A percentile compares a stretch with the other conserved stretches of the same genome.
Conservation (phyloP, 1,139 yeast genomes). For the Scheffersomyces lignicola region DNA sequence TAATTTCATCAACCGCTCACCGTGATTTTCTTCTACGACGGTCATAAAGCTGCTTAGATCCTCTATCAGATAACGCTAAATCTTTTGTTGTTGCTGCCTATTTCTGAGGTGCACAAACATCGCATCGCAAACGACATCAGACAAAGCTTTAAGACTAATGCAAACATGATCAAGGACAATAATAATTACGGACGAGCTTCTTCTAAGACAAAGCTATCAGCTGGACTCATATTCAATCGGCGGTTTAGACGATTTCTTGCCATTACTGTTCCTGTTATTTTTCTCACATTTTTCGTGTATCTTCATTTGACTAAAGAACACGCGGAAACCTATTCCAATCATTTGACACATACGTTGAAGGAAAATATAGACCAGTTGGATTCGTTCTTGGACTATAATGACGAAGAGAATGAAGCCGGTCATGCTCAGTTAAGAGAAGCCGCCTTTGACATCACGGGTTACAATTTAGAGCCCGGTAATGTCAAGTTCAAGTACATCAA, state of each 20-base stretch:
- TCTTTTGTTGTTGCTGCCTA: too few relatives aligned
- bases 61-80: too few relatives aligned
- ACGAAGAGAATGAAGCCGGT: constrained; percentile 7
- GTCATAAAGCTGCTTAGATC: too few relatives aligned
- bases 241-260: background rate
- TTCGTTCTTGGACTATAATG: too few relatives aligned
- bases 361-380: background rate
- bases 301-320: background rate
- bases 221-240: constrained; percentile 1
- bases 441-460: constrained; percentile 1
- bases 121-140: too few relatives aligned
- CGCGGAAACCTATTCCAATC: constrained; percentile 4
- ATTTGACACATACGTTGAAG: constrained; percentile 7
- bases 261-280: background rate
- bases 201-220: background rate
- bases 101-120: too few relatives aligned
- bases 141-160: too few relatives aligned
- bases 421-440: constrained; percentile 5
- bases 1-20: too few relatives aligned
- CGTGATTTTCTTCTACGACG: too few relatives aligned
- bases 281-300: background rate
- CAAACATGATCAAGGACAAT: too few relatives aligned
- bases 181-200: too few relatives aligned
- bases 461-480: too few relatives aligned
- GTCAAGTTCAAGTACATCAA: constrained; percentile 32